Conservation (phyloP, 139 green algal genomes). For the Yamagishiella unicocca region DNA sequence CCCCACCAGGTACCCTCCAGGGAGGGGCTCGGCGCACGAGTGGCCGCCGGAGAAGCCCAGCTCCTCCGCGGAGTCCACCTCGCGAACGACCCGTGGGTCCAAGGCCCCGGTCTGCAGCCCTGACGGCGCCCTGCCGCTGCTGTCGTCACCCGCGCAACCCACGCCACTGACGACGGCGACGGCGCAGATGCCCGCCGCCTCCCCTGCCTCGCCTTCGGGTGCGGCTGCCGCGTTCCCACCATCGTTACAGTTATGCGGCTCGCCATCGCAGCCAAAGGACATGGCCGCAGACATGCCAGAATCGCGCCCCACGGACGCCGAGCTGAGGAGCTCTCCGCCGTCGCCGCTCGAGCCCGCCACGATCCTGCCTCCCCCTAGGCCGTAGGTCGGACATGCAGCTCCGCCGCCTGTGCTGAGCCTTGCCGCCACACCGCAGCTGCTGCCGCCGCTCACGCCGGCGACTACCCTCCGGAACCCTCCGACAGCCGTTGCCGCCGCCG, state of each 20-base stretch:
- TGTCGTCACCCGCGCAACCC: background rate
- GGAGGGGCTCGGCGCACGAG: background rate
- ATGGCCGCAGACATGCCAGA: too few relatives aligned
- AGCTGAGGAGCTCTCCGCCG: background rate
- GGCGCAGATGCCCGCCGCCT: background rate
- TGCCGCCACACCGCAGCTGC: too few relatives aligned
- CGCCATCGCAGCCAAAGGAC: too few relatives aligned
- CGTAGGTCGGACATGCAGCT: too few relatives aligned
- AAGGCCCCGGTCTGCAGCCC: background rate
- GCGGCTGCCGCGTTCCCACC: background rate
- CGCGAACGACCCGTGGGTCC: slow-evolving; percentile 12
- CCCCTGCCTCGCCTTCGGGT: background rate
- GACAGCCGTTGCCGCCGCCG: too few relatives aligned
- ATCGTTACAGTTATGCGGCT: background rate
- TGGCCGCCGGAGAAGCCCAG: background rate
- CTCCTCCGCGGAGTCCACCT: slow-evolving; percentile 6
- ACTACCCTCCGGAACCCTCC: too few relatives aligned
- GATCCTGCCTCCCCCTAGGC: too few relatives aligned
- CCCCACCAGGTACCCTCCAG: background rate
- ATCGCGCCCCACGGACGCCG: background rate
- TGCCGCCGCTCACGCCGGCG: too few relatives aligned
- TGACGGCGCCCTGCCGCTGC: background rate
- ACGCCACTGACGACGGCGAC: background rate
- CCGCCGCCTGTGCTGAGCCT: too few relatives aligned
- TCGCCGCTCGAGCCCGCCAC: too few relatives aligned